Base-by-base conservation (phyloP, 75 land plant genomes). In the Selaginella tamariscina region DNA sequence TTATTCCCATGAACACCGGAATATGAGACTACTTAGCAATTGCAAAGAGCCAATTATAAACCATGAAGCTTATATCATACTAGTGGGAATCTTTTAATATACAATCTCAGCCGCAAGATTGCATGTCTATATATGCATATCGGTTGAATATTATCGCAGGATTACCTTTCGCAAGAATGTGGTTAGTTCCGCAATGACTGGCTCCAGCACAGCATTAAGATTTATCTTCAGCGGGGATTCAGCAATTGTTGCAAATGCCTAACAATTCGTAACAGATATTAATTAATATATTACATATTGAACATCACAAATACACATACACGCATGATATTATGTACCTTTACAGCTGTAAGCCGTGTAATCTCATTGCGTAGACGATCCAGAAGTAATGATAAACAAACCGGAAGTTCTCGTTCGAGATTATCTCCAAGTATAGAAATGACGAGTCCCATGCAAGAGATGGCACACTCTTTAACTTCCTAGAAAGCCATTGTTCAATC, bases 391-490 rank as follows among this genome's bases (percentile, higher is more conserved):
- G 98, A 88, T 56, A 93, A 88, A 70, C 96, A 93, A 0, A 80
- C 68, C 31, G 77, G 75, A 31, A 93, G 81, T 55, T 89, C 91
- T 26, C 27, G 28, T 60, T 80, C 69, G 33, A 93, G 88, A 27
- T 82, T 71, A 75, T 93, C 98, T 68, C 98, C 98, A 85, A 93
- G 88, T n/a, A 85, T 87, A 33, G 98, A 85, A 73, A 93, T 81
- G 0, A 85, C 91, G 67, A 93, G 88, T 13, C 96, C 91, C 96
- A 93, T 93, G 69, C 98, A 93, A 67, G 88, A 80, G 56, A 93
- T 93, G 28, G 98, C 98, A 85, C 98, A 89, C 63, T 93, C 98
- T 73, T 93, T 93, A 23, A 93, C 98, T 76, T 93, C 98, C 98
- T 93, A 87, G 2, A 76, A 1, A 24, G 0, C 30, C 24, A 24